Percentiles rank a stretch among this genome's conserved stretches.
Evolutionary conservation across 495 filamentous ascomycete genomes (phyloP).

Genomic region (Symbiotaphrina buchneri): DNA sequence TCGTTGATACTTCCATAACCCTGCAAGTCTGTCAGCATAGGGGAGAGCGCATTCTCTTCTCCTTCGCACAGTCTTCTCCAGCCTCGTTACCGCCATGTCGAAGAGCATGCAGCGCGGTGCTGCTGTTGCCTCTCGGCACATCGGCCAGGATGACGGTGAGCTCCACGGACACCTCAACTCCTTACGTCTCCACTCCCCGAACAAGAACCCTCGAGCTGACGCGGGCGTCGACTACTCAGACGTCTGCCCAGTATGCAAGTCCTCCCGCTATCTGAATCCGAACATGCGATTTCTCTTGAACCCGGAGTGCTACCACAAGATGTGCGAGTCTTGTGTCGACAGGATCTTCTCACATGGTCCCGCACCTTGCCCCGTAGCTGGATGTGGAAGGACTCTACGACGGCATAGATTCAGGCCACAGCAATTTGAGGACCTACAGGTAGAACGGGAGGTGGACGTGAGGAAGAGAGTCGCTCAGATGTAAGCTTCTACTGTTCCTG

Average conservation of each 20-base stretch:
- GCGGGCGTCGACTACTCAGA: constrained; percentile 35
- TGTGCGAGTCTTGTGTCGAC: constrained; percentile 90
- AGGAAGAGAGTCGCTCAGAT: constrained; percentile 55
- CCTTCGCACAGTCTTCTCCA: too few relatives aligned
- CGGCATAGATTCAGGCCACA: constrained; percentile 64
- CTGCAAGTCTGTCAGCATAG: too few relatives aligned
- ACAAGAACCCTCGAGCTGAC: too few relatives aligned
- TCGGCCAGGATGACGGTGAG: constrained; percentile 29
- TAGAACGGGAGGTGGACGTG: constrained; percentile 91
- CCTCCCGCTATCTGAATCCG: constrained; percentile 79
- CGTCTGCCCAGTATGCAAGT: constrained; percentile 93
- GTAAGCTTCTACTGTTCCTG: constrained; percentile 11
- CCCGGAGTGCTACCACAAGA: constrained; percentile 95
- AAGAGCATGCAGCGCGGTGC: constrained; percentile 5
- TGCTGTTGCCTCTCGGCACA: too few relatives aligned
- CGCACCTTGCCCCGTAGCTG: constrained; percentile 71
- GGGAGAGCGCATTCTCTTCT: too few relatives aligned
- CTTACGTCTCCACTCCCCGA: too few relatives aligned
- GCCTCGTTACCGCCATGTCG: too few relatives aligned
- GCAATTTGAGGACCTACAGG: constrained; percentile 73
- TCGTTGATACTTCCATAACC: too few relatives aligned
- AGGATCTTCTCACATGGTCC: constrained; percentile 83
- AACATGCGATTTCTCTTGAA: constrained; percentile 90
- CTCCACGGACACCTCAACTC: too few relatives aligned
- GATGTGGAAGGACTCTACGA: constrained; percentile 65